phyloP scores from a whole-genome alignment of 495 filamentous ascomycete species.

The Penicillium roqueforti region DNA sequence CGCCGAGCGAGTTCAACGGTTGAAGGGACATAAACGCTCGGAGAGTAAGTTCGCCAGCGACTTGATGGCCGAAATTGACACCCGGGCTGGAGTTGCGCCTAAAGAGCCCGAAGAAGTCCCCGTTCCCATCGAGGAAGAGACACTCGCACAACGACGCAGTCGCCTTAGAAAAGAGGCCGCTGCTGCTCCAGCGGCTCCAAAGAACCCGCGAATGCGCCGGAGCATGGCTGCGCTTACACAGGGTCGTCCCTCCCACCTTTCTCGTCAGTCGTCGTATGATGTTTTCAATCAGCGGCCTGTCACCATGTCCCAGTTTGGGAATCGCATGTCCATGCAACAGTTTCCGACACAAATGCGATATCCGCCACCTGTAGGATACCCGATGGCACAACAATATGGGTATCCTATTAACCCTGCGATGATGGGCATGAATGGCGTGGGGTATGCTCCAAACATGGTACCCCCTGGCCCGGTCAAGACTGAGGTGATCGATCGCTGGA shows the following conservation, averaged over 20 bases:
- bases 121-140: conserved; percentile 62
- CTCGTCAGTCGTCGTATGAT: conserved; percentile 31
- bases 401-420: conserved; percentile 29
- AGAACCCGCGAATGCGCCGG: conserved; percentile 37
- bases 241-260: conserved; percentile 46
- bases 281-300: conserved; percentile 9
- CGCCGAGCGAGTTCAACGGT: conserved; percentile 64
- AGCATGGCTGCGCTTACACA: conserved; percentile 70
- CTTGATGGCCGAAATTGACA: conserved; percentile 67
- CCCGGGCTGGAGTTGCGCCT: conserved; percentile 31
- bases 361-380: conserved; percentile 15
- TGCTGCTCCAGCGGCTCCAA: conserved; percentile 30
- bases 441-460: conserved; percentile 32
- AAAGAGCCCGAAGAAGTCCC: conserved; percentile 8
- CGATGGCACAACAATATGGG: conserved; percentile 24
- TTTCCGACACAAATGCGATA: conserved; percentile 25
- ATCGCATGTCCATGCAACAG: conserved; percentile 34
- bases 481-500: conserved; percentile 86
- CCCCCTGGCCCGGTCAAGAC: conserved; percentile 53
- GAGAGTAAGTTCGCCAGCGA: conserved; percentile 77
- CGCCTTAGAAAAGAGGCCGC: conserved; percentile 70
- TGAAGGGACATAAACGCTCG: conserved; percentile 57
- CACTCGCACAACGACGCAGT: conserved; percentile 77
- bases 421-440: conserved; percentile 34
- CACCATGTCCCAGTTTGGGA: conserved; percentile 17